Base-by-base conservation (phyloP, 2,329 filamentous ascomycete genomes). In the Ophiostoma sp. region DNA sequence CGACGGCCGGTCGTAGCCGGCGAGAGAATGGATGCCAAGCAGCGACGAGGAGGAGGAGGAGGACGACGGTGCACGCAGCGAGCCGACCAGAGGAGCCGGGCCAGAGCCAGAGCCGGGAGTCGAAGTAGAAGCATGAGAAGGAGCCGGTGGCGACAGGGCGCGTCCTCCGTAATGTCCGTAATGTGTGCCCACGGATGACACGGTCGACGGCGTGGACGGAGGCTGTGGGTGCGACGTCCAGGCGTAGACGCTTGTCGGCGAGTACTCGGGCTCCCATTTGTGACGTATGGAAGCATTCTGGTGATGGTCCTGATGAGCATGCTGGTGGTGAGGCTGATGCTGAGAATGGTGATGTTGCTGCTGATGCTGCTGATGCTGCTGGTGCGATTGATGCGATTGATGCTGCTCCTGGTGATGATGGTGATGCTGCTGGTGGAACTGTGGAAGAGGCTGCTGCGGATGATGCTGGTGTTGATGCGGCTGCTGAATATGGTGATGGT, bases 211-310 rank as follows among this genome's bases (percentile, higher is more conserved):
- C 27, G 67, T 44, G 20, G 48, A 17, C 17, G 35, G 39, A 23
- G 33, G 36, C 67, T 64, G 60, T 4, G 35, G 48, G 44, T 44
- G 68, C 23, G 67, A 36, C 27, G 64, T 39, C 64, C 64, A 60
- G 10, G 69, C 23, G 11, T 66, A 68, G 39, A n/a, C 66, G 44
- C 23, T 35, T 2, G 54, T n/a, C 66, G 67, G 69, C 4, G 36
- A 60, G 65, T 70, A 70, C 20, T 57, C 65, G 13, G 64, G 35
- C 11, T 70, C 69, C 69, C 69, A 70, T 20, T 70, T 70, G 60
- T 33, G 23, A 23, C 60, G 60, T 1, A 64, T 64, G 15, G 36
- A 6, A 11, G 64, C 35, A 8, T 6, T 66, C 20, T 66, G 35
- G 35, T 66, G 64, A 5, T 65, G 31, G 15, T 65, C 31, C 20